These are phyloP conservation scores for Dalbergia cochinchinensis DNA, from an alignment of 306 rosid genomes.

Conservation along the genomic window DNA sequence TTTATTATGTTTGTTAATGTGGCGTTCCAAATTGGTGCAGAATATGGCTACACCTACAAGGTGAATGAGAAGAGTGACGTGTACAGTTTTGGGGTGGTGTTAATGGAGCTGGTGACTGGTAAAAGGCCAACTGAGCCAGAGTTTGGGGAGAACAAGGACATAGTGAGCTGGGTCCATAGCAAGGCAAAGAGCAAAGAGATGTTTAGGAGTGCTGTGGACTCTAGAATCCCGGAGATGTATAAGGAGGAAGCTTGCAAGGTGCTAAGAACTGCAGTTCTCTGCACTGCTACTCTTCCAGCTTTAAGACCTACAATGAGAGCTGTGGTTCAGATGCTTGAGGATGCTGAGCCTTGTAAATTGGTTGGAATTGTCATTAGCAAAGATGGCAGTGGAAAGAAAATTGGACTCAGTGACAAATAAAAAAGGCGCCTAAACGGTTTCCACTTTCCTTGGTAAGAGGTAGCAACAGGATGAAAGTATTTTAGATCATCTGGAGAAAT, in stretches of 20 bases:
- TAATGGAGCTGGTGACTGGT: constrained; percentile 86
- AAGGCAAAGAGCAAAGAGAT: constrained; percentile 64
- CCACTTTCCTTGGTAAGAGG: not conserved
- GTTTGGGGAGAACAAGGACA: constrained; percentile 82
- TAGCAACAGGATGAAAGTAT: not conserved
- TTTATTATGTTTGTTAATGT: not conserved
- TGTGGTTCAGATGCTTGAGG: constrained; percentile 89
- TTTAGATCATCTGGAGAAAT: not conserved
- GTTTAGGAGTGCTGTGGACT: constrained; percentile 62
- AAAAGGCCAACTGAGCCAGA: constrained; percentile 81
- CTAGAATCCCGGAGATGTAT: constrained; percentile 56
- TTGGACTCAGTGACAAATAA: constrained; percentile 33
- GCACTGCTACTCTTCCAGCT: constrained; percentile 73
- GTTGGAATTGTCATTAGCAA: constrained; percentile 66
- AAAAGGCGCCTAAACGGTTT: not conserved
- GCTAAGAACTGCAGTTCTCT: constrained; percentile 69
- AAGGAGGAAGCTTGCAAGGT: constrained; percentile 80
- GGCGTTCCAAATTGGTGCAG: constrained; percentile 51
- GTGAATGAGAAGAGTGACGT: constrained; percentile 96
- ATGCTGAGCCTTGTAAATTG: constrained; percentile 70
- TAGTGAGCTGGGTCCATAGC: constrained; percentile 76
- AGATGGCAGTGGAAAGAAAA: constrained; percentile 54
- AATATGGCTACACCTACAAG: constrained; percentile 82
- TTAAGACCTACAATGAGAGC: constrained; percentile 82
- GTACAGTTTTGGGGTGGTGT: constrained; percentile 91